These are phyloP conservation scores for Glebionis coronaria DNA, from an alignment of 129 eudicot genomes.

Conservation along the genomic window DNA sequence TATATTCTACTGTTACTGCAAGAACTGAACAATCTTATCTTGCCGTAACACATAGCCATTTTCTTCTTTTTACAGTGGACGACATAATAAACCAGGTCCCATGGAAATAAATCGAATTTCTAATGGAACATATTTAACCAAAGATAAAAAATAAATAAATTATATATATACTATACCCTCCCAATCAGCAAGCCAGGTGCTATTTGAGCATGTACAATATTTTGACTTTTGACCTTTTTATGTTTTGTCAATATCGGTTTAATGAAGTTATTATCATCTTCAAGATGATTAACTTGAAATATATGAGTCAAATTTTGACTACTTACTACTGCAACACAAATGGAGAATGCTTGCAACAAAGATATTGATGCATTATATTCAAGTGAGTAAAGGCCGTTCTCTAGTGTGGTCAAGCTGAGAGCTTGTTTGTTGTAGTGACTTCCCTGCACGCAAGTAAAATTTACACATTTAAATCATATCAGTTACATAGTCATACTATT, in stretches of 20 bases:
- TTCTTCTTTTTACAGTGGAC: not conserved
- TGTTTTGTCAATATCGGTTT: constrained; percentile 20
- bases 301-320: constrained; percentile 41
- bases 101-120: not conserved
- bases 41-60: not conserved
- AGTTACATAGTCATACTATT: not conserved
- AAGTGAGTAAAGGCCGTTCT: constrained; percentile 60
- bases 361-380: constrained; percentile 53
- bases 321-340: constrained; percentile 56
- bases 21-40: no score
- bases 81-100: no score
- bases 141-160: not conserved
- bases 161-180: constrained; percentile 45
- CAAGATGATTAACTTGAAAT: constrained; percentile 33
- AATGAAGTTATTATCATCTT: constrained; percentile 33
- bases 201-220: constrained; percentile 26
- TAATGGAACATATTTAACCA: not conserved
- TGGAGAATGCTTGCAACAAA: constrained; percentile 70
- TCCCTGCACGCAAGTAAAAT: constrained; percentile 38
- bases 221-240: constrained; percentile 33
- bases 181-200: constrained; percentile 65
- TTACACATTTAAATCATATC: not conserved
- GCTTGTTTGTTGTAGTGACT: constrained; percentile 36
- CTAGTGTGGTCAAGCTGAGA: constrained; percentile 51
- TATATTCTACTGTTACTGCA: no score